phyloP scores from a whole-genome alignment of 2,329 filamentous ascomycete species.

The Westerdykella sp. region DNA sequence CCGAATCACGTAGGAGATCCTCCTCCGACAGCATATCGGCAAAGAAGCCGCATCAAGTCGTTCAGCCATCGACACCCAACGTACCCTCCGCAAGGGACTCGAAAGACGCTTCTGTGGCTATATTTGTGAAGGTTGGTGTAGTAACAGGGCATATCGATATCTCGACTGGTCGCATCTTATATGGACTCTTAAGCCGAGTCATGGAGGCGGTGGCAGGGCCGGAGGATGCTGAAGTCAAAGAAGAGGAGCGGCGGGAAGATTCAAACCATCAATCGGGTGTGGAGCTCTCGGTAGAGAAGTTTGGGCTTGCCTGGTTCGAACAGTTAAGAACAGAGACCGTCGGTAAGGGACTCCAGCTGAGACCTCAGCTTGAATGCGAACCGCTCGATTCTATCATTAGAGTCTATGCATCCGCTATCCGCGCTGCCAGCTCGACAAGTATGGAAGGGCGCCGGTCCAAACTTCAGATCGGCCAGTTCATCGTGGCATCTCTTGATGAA shows the following conservation, averaged over 20 bases:
- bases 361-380: slow-evolving; percentile 15
- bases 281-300: slow-evolving; percentile 20
- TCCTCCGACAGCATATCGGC: slow-evolving; percentile 9
- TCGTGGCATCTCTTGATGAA: slow-evolving; percentile 44
- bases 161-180: slow-evolving; percentile 31
- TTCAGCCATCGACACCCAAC: slow-evolving; percentile 5
- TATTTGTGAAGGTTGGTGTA: slow-evolving; percentile 32
- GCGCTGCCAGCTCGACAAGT: slow-evolving; percentile 17
- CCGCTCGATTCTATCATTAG: slow-evolving; percentile 27
- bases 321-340: slow-evolving; percentile 22
- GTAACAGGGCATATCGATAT: slow-evolving; percentile 31
- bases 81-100: neutral
- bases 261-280: slow-evolving; percentile 6
- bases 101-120: slow-evolving; percentile 8
- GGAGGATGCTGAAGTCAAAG: slow-evolving; percentile 1
- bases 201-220: slow-evolving; percentile 13
- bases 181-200: slow-evolving; percentile 23
- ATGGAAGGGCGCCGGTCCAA: slow-evolving; percentile 15
- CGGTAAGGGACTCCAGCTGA: neutral
- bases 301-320: slow-evolving; percentile 30
- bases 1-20: slow-evolving; percentile 24
- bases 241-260: neutral
- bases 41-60: no score
- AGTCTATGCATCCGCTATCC: slow-evolving; percentile 17
- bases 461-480: slow-evolving; percentile 38